Percentiles rank a stretch among this genome's conserved stretches.
These are phyloP conservation scores for Chernovozyma aurita DNA, from an alignment of 1,139 yeast species.

Conservation along the genomic window DNA sequence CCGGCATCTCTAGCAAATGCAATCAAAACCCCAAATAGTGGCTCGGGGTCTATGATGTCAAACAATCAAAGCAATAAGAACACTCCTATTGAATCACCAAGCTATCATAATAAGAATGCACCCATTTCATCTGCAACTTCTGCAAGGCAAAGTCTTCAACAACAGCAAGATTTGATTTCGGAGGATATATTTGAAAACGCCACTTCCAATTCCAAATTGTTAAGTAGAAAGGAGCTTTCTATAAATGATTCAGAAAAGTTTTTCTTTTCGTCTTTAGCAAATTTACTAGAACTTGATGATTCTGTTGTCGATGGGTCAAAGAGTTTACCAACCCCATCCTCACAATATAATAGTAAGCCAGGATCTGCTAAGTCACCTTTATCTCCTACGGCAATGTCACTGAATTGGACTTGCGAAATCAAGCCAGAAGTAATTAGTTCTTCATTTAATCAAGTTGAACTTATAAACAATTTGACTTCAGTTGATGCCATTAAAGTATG, in stretches of 20 bases:
- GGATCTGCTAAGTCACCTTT: slow-evolving; percentile 26
- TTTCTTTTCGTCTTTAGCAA: slow-evolving; percentile 48
- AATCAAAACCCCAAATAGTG: slow-evolving; percentile 43
- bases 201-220: slow-evolving; percentile 28
- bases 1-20: slow-evolving; percentile 40
- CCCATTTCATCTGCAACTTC: slow-evolving; percentile 9
- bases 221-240: slow-evolving; percentile 45
- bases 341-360: slow-evolving; percentile 23
- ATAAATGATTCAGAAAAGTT: slow-evolving; percentile 44
- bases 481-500: slow-evolving; percentile 30
- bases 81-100: slow-evolving; percentile 42
- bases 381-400: slow-evolving; percentile 22
- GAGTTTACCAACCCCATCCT: slow-evolving; percentile 32
- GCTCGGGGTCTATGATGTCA: slow-evolving; percentile 39
- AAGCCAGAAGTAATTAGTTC: slow-evolving; percentile 43
- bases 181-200: slow-evolving; percentile 22
- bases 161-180: slow-evolving; percentile 7
- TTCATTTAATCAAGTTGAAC: slow-evolving; percentile 44
- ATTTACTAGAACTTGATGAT: slow-evolving; percentile 45
- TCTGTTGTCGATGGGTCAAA: slow-evolving; percentile 11
- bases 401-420: slow-evolving; percentile 44
- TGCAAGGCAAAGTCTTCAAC: slow-evolving; percentile 1
- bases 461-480: slow-evolving; percentile 27
- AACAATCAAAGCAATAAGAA: slow-evolving; percentile 35
- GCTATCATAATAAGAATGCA: slow-evolving; percentile 14